Percentiles rank a stretch among this genome's conserved stretches.
Conservation (phyloP, 257 asterid species). For the Solanum microdontum region DNA sequence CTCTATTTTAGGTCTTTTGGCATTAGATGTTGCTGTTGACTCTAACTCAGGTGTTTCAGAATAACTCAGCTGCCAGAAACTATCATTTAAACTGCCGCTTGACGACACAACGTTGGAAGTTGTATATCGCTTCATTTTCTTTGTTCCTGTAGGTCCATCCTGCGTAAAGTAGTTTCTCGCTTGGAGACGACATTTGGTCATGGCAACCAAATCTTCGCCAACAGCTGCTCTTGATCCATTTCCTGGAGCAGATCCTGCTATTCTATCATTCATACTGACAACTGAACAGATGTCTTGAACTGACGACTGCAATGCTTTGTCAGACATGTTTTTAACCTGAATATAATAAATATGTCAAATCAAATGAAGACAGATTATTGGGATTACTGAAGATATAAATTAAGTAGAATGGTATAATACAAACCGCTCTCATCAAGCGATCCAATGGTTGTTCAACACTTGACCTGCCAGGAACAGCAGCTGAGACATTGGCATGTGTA, state of each 20-base stretch:
- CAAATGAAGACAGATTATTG: neutral
- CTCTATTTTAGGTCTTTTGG: constrained; percentile 55
- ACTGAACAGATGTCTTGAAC: constrained; percentile 83
- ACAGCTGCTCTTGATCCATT: constrained; percentile 98
- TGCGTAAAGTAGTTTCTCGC: constrained; percentile 73
- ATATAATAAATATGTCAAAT: neutral
- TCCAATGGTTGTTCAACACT: constrained; percentile 74
- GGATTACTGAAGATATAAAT: neutral
- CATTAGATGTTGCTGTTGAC: constrained; percentile 73
- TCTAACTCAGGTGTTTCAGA: constrained; percentile 71
- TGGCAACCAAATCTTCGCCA: constrained; percentile 95
- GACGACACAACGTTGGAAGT: constrained; percentile 80
- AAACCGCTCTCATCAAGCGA: constrained; percentile 68
- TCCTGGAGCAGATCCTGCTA: constrained; percentile 98
- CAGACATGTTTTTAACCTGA: constrained; percentile 71
- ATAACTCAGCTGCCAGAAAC: constrained; percentile 45
- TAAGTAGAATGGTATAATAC: constrained; percentile 9
- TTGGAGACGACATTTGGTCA: constrained; percentile 88
- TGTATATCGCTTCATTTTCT: constrained; percentile 82
- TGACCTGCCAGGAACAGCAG: constrained; percentile 48
- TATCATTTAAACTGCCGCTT: constrained; percentile 57
- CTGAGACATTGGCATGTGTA: constrained; percentile 51
- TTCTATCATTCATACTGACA: constrained; percentile 89
- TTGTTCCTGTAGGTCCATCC: constrained; percentile 75
- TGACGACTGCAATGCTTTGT: constrained; percentile 57